Percentiles rank a stretch among this genome's conserved stretches.
Conservation (phyloP, 208 protist genomes). For the Crithidia expoeki region DNA sequence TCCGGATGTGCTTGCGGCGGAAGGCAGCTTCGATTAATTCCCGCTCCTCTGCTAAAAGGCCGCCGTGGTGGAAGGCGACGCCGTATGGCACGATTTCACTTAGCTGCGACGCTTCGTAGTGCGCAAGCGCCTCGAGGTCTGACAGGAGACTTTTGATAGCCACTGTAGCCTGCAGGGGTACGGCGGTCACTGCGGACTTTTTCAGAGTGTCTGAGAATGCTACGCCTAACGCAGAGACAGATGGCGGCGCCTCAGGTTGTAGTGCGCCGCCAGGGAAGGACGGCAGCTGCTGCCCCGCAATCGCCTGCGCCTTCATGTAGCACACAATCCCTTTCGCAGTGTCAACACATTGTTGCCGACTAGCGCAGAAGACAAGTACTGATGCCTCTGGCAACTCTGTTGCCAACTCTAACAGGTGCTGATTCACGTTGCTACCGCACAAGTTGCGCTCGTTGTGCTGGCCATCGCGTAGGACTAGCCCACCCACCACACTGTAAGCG, state of each 20-base stretch:
- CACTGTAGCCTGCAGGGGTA: constrained; percentile 25
- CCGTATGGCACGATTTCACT: constrained; percentile 66
- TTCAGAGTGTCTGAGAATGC: background rate
- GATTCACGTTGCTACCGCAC: constrained; percentile 30
- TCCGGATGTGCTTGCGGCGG: constrained; percentile 61
- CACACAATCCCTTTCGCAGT: constrained; percentile 68
- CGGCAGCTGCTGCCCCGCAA: constrained; percentile 25
- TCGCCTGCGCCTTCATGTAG: constrained; percentile 28
- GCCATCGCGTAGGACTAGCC: constrained; percentile 56
- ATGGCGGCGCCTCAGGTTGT: background rate
- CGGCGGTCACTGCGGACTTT: constrained; percentile 16
- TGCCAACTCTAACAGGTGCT: constrained; percentile 63
- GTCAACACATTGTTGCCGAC: constrained; percentile 74
- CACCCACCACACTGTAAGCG: constrained; percentile 72
- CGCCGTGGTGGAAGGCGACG: constrained; percentile 92
- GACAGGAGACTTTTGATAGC: constrained; percentile 38
- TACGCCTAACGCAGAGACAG: constrained; percentile 11
- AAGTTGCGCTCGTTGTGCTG: constrained; percentile 51
- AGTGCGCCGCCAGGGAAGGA: background rate
- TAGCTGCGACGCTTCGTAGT: constrained; percentile 46
- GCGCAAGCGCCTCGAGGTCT: constrained; percentile 47
- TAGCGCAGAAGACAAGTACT: constrained; percentile 88
- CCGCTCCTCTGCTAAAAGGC: constrained; percentile 83
- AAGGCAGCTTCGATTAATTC: constrained; percentile 84
- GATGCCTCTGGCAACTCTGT: constrained; percentile 66